These are phyloP conservation scores for Nemania sp. DNA, from an alignment of 2,329 filamentous ascomycete genomes.

Conservation along the genomic window DNA sequence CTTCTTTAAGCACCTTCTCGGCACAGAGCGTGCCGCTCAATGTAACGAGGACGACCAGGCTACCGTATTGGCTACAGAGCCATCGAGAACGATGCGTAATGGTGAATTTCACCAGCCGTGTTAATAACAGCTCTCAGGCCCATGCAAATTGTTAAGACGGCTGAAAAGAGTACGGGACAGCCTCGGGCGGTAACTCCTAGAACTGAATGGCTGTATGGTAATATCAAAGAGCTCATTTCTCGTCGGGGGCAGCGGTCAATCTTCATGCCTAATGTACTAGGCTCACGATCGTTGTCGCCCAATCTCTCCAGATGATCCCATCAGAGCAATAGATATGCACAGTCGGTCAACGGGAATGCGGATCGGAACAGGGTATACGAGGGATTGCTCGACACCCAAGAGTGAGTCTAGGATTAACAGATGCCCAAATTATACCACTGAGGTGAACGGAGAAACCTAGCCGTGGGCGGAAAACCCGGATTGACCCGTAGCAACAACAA, in stretches of 20 bases:
- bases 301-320: neutral
- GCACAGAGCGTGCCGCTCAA: no score
- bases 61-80: neutral
- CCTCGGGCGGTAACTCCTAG: neutral
- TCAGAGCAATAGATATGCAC: neutral
- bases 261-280: neutral
- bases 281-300: neutral
- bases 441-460: neutral
- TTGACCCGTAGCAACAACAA: neutral
- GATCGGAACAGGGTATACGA: neutral
- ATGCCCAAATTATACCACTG: neutral
- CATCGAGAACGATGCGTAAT: neutral
- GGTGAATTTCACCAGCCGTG: neutral
- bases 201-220: neutral
- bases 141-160: neutral
- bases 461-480: neutral
- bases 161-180: neutral
- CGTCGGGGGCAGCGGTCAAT: neutral
- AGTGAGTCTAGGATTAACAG: neutral
- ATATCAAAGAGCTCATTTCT: neutral
- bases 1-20: no score
- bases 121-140: neutral
- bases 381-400: neutral
- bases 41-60: neutral
- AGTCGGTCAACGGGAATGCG: slow-evolving; percentile 1